Conservation (phyloP, 2,329 filamentous ascomycete species). For the Ophiostoma ulmi region DNA sequence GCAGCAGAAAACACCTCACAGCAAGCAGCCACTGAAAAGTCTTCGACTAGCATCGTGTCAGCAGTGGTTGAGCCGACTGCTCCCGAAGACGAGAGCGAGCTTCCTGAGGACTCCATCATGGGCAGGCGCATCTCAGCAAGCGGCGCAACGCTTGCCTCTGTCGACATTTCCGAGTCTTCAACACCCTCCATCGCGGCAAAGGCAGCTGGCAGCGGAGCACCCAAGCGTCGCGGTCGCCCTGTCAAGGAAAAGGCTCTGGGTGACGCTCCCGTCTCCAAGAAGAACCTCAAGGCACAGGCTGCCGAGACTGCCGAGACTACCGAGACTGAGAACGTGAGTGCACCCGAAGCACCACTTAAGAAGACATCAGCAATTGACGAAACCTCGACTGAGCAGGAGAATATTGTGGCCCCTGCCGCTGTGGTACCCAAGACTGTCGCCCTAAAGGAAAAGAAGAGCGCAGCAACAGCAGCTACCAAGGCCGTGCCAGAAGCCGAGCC, state of each 20-base stretch:
- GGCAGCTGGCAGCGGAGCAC: constrained; percentile 23
- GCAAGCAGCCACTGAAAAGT: constrained; percentile 6
- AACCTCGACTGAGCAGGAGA: constrained; percentile 34
- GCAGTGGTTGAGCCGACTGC: neutral
- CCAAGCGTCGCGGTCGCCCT: constrained; percentile 43
- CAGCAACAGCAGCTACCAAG: constrained; percentile 21
- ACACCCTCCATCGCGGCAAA: constrained; percentile 11
- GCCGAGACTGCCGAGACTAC: constrained; percentile 28
- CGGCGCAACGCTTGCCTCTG: constrained; percentile 14
- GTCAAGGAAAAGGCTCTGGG: constrained; percentile 42
- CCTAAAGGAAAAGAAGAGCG: constrained; percentile 23
- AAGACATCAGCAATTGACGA: constrained; percentile 27
- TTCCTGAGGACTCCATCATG: constrained; percentile 26
- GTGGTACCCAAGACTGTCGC: constrained; percentile 29
- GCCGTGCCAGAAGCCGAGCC: constrained; percentile 35
- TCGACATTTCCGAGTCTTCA: constrained; percentile 13
- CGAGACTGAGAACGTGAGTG: constrained; percentile 16
- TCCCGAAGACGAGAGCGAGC: constrained; percentile 27
- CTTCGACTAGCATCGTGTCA: neutral
- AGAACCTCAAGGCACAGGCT: constrained; percentile 34
- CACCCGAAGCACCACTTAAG: neutral
- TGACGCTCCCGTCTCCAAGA: constrained; percentile 44
- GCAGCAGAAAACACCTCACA: constrained; percentile 19
- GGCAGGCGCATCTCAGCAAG: constrained; percentile 18
- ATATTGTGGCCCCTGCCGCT: constrained; percentile 27